phyloP scores from a whole-genome alignment of 2,329 filamentous ascomycete species.

The Decorospora gaudefroyi region DNA sequence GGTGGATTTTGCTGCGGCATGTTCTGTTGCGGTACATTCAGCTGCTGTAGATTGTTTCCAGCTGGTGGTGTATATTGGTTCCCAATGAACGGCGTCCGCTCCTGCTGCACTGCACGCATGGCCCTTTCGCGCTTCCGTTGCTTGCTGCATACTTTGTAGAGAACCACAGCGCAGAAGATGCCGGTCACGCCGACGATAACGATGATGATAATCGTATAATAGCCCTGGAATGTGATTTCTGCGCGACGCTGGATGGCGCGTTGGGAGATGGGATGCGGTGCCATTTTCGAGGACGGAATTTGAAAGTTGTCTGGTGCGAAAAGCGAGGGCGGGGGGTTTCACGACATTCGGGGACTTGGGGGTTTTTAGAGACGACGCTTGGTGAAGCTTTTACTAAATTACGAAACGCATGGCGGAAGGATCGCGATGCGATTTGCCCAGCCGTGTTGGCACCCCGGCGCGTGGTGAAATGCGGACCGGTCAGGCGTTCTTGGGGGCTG shows the following conservation, averaged over 20 bases:
- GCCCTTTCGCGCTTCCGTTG: conserved; percentile 13
- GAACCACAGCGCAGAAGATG: conserved; percentile 9
- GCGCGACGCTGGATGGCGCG: conserved; percentile 9
- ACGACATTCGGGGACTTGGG: background rate
- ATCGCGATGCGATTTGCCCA: background rate
- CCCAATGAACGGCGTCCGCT: conserved; percentile 7
- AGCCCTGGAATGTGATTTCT: conserved; percentile 1
- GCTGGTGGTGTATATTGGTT: conserved; percentile 3
- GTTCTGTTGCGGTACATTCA: background rate
- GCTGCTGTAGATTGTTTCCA: too few species aligned
- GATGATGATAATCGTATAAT: conserved; percentile 6
- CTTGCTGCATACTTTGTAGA: conserved; percentile 15
- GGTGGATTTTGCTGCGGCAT: background rate
- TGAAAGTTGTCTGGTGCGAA: too few species aligned
- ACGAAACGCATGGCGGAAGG: conserved; percentile 1
- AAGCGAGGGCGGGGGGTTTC: too few species aligned
- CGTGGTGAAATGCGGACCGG: background rate
- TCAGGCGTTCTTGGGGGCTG: conserved; percentile 11
- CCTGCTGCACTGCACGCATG: conserved; percentile 15
- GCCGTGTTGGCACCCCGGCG: too few species aligned
- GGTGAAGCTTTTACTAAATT: background rate
- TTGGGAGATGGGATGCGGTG: background rate
- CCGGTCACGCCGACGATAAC: conserved; percentile 1
- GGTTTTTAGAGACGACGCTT: background rate
- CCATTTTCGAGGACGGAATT: background rate